A percentile compares a stretch with the other conserved stretches of the same genome.
These are phyloP conservation scores for Phytophthora foliorum DNA, from an alignment of 352 stramenopile species.

Conservation along the genomic window DNA sequence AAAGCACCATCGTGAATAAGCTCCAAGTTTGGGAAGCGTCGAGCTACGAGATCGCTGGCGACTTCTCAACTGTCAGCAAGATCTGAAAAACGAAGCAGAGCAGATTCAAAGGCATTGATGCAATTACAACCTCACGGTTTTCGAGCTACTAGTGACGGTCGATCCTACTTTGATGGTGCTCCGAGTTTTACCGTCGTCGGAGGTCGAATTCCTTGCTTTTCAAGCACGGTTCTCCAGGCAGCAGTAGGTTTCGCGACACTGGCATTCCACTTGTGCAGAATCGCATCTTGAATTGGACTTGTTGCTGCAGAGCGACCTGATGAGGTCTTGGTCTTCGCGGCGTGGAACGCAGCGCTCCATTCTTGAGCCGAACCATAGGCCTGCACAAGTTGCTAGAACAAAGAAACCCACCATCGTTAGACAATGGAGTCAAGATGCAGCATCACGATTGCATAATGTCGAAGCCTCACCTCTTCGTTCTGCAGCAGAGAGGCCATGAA, in stretches of 20 bases:
- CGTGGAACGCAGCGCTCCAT: constrained; percentile 39
- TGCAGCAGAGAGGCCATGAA: constrained; percentile 65
- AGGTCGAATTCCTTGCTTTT: constrained; percentile 43
- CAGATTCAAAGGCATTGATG: background rate
- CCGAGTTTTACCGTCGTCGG: constrained; percentile 39
- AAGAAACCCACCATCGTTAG: background rate
- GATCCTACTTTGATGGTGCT: constrained; percentile 3
- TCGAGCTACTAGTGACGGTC: background rate
- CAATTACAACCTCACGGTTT: background rate
- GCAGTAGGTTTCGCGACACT: constrained; percentile 39
- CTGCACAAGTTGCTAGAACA: constrained; percentile 35
- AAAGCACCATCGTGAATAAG: constrained; percentile 31
- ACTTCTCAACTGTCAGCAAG: constrained; percentile 28
- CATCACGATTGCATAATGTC: background rate
- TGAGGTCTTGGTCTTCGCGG: constrained; percentile 20
- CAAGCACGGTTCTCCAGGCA: constrained; percentile 39
- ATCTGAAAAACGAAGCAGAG: constrained; percentile 14
- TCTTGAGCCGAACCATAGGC: constrained; percentile 34
- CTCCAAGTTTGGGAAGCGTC: constrained; percentile 17
- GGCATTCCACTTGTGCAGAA: constrained; percentile 48
- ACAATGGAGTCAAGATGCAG: background rate
- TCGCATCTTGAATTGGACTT: constrained; percentile 6
- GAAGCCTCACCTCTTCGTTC: constrained; percentile 45
- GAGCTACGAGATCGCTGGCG: constrained; percentile 21
- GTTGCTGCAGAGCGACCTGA: constrained; percentile 11